Evolutionary conservation across 805 yeast genomes (phyloP), one percentile per base, ranked within the genome.

Genomic region (Kregervanrija pseudodelftensis): DNA sequence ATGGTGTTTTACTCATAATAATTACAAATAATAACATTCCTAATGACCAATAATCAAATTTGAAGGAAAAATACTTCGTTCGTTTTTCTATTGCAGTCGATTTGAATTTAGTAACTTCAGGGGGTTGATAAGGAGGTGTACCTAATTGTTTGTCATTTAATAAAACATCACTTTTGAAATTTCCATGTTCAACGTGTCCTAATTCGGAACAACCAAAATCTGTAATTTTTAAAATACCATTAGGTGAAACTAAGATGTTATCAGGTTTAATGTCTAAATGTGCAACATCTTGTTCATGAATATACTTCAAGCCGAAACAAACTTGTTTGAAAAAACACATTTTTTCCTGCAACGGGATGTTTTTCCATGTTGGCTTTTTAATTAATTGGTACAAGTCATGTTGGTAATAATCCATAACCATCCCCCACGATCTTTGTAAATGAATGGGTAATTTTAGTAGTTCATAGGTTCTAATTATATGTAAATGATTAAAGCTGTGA

Each of bases 121-220:
- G 93, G 4, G 91, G 79, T 11, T 82, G 77, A 60, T 82, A 85
- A 1, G 93, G 93, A 3, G 93, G 87, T 1, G 90, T 82, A 2
- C 95, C 93, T 37, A 83, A 82, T 59, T 74, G 73, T 2, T 77
- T 66, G 36, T 72, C 66, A 17, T 49, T 42, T 13, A 44, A 35
- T 41, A 62, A 63, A 11, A 74, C 49, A 3, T 68, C 66, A 17
- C 77, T 69, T 0, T 60, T 52, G 15, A 73, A 64, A 60, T 83
- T 76, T 1, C 75, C 73, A 1, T 75, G 76, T 15, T 60, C 67
- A 42, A 64, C 73, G 59, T 79, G 82, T 13, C 81, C 85, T 57
- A 75, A 76, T 42, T 76, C 82, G 41, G 85, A 77, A 33, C 84
- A 84, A 47, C 93, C 93, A 60, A 83, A 84, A 66, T 84, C 93